Base-by-base conservation (phyloP, 2,329 filamentous ascomycete genomes). In the Sphaerulina populicola region DNA sequence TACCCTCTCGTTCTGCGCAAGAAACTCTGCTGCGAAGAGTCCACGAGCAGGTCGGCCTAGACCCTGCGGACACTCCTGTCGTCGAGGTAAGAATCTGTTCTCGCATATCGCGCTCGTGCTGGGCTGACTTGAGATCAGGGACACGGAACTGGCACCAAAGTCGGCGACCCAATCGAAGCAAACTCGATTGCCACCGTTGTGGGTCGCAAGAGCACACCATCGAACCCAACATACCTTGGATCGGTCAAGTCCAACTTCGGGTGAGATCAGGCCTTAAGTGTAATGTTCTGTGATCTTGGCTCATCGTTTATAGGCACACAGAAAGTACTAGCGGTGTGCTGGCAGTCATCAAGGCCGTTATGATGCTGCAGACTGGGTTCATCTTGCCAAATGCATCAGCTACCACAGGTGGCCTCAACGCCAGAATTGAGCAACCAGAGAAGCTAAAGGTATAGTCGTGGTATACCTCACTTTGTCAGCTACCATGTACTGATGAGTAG, bases 311-410 rank as follows among this genome's bases (percentile, higher is more conserved):
- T 3, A 18, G 76, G 12, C 76, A 79, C 54, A 72, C 71, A 0
- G 76, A 78, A 58, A 72, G 72, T 9, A 69, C 72, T 0, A 73
- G 74, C 1, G 76, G 76, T 0, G 58, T 78, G 8, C 74, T 75
- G 0, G 72, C 73, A 6, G 47, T 78, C 6, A 63, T 78, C 15
- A 72, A 72, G 47, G 40, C 11, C n/a, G 30, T 45, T 0, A 18
- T 55, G 15, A 37, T 37, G 31, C 12, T 55, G 18, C 23, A 52
- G 37, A 23, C 43, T 5, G 45, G 40, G 8, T 29, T 27, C 12
- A 49, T 45, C 27, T 29, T 45, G 21, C 51, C 45, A 4, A 43
- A 62, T 12, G 54, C 60, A 18, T 18, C 37, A 50, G 59, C n/a
- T 61, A 65, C 29, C 44, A 57, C 6, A 46, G 50, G 11, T 31